Base-by-base conservation (phyloP, 192 early-diverging fungal genomes). In the Backusella tuberculispora region DNA sequence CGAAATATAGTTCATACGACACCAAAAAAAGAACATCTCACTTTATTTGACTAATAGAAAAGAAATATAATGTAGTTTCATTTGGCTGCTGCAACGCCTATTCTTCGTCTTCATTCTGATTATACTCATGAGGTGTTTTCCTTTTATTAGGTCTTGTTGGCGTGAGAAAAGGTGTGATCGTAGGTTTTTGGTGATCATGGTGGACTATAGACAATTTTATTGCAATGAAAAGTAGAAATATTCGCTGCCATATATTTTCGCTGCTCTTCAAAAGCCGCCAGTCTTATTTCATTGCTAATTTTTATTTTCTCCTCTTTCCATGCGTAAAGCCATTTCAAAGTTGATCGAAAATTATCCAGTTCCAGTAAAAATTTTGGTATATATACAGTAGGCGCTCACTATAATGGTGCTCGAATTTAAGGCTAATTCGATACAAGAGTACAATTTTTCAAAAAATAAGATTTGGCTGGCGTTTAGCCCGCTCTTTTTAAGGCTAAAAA, bases 251-350 rank as follows among this genome's bases (percentile, higher is more conserved):
- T 60, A 26, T 60, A 60, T 24, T 24, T 60, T 21, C 56, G 21
- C 56, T 60, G 56, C 26, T 60, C 56, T 60, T 60, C 56, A 60
- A 60, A 60, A 60, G 26, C 15, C 15, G 21, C 15, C 50, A 21
- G 5, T 43, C 42, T 43, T 43, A 43, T 43, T 3, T 21, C 50
- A 53, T 3, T 53, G 50, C 50, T 21, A 26, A 19, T 60, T 24
- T 60, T 19, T 60, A 60, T 60, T 60, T 60, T 60, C 26, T 60
- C 24, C 56, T 60, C 21, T 60, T 53, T 53, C 56, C 56, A 21
- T 1, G 56, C 21, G 21, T 60, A 26, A 0, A 60, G 5, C 21
- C 21, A 8, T 60, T 60, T 60, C 3, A 60, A 60, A 60, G 56
- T 60, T 26, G 21, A 60, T 60, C 56, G 56, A 60, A 60, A 60